phyloP scores from a whole-genome alignment of 129 eudicot species.

The Flaveria brownii region DNA sequence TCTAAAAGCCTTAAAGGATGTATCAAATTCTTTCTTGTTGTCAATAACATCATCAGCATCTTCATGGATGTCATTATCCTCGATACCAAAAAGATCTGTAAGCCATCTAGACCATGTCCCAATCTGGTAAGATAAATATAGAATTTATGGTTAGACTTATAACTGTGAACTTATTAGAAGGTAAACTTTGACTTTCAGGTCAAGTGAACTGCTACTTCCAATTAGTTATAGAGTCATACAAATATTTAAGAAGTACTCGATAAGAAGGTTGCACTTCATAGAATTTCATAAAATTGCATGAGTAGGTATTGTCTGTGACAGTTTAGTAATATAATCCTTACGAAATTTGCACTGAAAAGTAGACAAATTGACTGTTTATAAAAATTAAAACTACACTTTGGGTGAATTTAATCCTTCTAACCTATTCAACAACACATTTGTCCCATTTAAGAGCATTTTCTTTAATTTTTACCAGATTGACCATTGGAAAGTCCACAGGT shows the following conservation, averaged over 20 bases:
- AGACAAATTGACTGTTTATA: not conserved
- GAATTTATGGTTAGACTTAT: conserved; percentile 7
- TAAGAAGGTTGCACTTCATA: not conserved
- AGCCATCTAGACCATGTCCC: conserved; percentile 97
- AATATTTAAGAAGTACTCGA: not conserved
- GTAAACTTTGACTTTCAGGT: conserved; percentile 7
- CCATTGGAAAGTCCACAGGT: not conserved
- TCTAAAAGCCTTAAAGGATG: conserved; percentile 73
- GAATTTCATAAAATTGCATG: not conserved
- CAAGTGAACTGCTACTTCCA: not conserved
- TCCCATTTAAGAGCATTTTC: not conserved
- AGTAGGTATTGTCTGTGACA: conserved; percentile 4
- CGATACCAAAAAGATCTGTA: conserved; percentile 75
- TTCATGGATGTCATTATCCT: conserved; percentile 55
- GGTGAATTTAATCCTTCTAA: not conserved
- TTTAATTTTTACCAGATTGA: not conserved
- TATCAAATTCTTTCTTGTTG: conserved; percentile 37
- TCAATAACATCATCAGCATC: conserved; percentile 34
- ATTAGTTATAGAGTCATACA: not conserved
- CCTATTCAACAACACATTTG: not conserved
- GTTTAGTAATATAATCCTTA: not conserved
- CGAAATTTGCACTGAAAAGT: not conserved
- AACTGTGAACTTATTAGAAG: not conserved
- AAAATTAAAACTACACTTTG: not conserved
- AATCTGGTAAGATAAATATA: conserved; percentile 43